Conservation (phyloP, 306 rosid species). For the Casuarina glauca region DNA sequence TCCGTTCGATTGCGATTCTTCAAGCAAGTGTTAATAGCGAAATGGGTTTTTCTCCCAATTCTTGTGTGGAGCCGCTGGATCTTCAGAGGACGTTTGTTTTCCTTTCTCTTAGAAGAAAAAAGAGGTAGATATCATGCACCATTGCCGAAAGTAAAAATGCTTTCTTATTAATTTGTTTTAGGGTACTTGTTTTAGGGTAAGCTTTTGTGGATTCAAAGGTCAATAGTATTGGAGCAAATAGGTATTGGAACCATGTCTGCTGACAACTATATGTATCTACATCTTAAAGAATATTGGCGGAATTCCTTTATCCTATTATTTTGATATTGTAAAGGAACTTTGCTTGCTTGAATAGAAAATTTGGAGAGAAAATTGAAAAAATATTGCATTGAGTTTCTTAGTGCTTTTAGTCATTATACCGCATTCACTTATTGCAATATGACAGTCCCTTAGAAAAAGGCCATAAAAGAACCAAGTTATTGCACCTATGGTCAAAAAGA, state of each 20-base stretch:
- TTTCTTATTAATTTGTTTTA: neutral
- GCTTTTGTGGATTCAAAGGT: conserved; percentile 3
- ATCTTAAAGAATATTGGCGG: conserved; percentile 10
- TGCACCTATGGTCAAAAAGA: conserved; percentile 78
- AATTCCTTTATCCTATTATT: conserved; percentile 2
- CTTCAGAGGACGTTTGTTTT: conserved; percentile 28
- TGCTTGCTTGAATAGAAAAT: conserved; percentile 20
- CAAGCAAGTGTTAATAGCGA: too few relatives aligned
- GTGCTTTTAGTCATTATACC: conserved; percentile 12
- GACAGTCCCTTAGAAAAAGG: conserved; percentile 67
- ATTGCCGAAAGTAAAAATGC: too few relatives aligned
- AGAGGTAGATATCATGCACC: conserved; percentile 17
- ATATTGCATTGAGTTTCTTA: neutral
- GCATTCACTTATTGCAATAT: conserved; percentile 67
- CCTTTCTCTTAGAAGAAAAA: neutral
- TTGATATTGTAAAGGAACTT: conserved; percentile 9
- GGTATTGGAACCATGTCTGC: conserved; percentile 32
- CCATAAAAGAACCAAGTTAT: conserved; percentile 98
- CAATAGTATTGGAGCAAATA: conserved; percentile 43
- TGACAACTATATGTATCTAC: conserved; percentile 44
- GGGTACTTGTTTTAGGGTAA: conserved; percentile 14
- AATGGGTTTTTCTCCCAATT: conserved; percentile 4
- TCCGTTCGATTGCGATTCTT: too few relatives aligned
- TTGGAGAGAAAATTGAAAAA: too few relatives aligned
- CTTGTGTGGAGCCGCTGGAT: conserved; percentile 16